A percentile compares a stretch with the other conserved stretches of the same genome.
Evolutionary conservation across 2,329 filamentous ascomycete genomes (phyloP).

Genomic region (Xylaria digitata): DNA sequence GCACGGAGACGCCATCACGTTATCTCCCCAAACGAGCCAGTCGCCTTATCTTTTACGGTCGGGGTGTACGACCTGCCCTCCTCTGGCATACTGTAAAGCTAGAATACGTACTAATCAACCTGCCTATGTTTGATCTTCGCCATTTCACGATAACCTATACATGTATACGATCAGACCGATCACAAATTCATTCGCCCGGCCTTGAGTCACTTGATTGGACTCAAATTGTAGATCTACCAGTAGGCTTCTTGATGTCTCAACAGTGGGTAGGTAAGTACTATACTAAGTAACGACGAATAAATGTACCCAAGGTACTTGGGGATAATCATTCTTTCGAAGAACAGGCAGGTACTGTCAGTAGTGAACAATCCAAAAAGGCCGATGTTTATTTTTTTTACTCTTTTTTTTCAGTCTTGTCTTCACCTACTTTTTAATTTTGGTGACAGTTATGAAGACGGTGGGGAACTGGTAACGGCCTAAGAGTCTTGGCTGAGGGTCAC

Average conservation of each 20-base stretch:
- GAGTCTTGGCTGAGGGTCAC: constrained; percentile 48
- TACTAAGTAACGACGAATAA: too few species aligned
- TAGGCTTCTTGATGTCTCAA: constrained; percentile 17
- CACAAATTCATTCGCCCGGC: constrained; percentile 22
- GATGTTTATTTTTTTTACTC: constrained; percentile 3
- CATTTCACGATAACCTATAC: constrained; percentile 30
- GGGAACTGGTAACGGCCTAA: constrained; percentile 39
- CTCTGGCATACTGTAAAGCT: constrained; percentile 10
- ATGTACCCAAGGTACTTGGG: too few species aligned
- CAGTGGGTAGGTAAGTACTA: constrained; percentile 2
- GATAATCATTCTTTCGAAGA: too few species aligned
- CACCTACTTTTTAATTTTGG: constrained; percentile 37
- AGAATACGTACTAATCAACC: constrained; percentile 12
- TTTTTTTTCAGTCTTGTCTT: constrained; percentile 15
- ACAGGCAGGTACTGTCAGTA: too few species aligned
- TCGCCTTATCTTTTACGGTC: constrained; percentile 13
- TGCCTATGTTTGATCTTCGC: constrained; percentile 8
- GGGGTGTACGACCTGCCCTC: constrained; percentile 15
- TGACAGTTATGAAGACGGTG: constrained; percentile 38
- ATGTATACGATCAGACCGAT: constrained; percentile 16
- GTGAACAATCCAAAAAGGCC: too few species aligned
- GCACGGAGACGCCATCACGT: constrained; percentile 19
- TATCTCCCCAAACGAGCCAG: constrained; percentile 25
- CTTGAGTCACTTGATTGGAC: constrained; percentile 15
- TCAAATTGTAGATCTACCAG: constrained; percentile 12